These are phyloP conservation scores for Candida smagusa DNA, from an alignment of 1,139 yeast genomes.

Conservation along the genomic window DNA sequence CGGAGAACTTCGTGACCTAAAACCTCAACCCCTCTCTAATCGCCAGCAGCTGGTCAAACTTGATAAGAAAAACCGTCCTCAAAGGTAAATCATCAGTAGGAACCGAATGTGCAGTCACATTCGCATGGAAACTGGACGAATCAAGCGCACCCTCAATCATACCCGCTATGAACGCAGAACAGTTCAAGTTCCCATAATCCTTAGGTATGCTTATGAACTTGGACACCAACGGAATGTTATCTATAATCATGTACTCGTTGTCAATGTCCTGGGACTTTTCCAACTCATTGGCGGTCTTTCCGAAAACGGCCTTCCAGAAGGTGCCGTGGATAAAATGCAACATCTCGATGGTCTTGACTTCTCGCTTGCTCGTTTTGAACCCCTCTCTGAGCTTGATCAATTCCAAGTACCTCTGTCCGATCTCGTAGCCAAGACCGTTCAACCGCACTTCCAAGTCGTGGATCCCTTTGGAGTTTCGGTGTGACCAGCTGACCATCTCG, in stretches of 20 bases:
- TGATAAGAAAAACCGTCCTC: slow-evolving; percentile 80
- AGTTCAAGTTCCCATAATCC: slow-evolving; percentile 75
- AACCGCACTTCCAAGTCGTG: slow-evolving; percentile 75
- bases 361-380: slow-evolving; percentile 64
- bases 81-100: slow-evolving; percentile 61
- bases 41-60: slow-evolving; percentile 61
- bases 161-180: slow-evolving; percentile 88
- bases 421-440: slow-evolving; percentile 73
- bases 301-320: slow-evolving; percentile 82
- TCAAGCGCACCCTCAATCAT: slow-evolving; percentile 87
- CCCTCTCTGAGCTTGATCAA: slow-evolving; percentile 50
- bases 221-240: slow-evolving; percentile 72
- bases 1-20: not conserved
- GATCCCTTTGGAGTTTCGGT: slow-evolving; percentile 62
- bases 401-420: slow-evolving; percentile 46
- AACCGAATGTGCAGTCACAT: slow-evolving; percentile 85
- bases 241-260: slow-evolving; percentile 85
- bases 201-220: slow-evolving; percentile 77
- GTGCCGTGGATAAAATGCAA: slow-evolving; percentile 80
- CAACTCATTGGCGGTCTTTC: slow-evolving; percentile 78
- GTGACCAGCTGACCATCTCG: slow-evolving; percentile 69
- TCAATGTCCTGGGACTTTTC: slow-evolving; percentile 82
- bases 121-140: slow-evolving; percentile 74
- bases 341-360: slow-evolving; percentile 68
- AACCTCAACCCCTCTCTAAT: slow-evolving; percentile 46